phyloP scores from a whole-genome alignment of 2,329 filamentous ascomycete species.

The Aspergillus ustus region DNA sequence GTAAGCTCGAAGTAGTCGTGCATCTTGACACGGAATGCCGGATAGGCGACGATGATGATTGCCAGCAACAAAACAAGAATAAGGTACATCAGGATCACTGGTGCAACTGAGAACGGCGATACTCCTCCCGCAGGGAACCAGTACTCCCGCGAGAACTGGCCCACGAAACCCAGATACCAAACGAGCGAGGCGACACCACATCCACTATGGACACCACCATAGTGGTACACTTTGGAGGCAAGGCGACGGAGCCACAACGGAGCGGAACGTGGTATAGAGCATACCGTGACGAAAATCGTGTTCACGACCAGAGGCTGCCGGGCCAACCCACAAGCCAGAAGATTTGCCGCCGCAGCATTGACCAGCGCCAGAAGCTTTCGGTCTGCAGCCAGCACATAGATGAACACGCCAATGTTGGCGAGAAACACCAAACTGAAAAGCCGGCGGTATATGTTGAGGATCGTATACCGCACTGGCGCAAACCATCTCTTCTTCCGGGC shows the following conservation, averaged over 20 bases:
- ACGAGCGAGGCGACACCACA: constrained; percentile 54
- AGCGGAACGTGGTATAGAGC: constrained; percentile 49
- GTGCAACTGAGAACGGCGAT: constrained; percentile 38
- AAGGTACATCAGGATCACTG: constrained; percentile 61
- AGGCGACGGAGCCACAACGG: constrained; percentile 53
- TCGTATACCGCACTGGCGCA: constrained; percentile 40
- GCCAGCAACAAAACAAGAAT: constrained; percentile 61
- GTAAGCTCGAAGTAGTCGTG: constrained; percentile 73
- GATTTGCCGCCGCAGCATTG: constrained; percentile 52
- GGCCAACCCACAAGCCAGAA: constrained; percentile 53
- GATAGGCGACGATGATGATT: constrained; percentile 68
- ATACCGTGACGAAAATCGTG: constrained; percentile 52
- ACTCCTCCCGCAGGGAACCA: constrained; percentile 28
- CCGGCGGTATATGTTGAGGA: constrained; percentile 48
- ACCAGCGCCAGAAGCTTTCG: constrained; percentile 44
- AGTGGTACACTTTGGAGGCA: constrained; percentile 57
- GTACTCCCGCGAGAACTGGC: constrained; percentile 40
- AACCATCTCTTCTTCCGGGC: constrained; percentile 26
- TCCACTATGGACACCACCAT: constrained; percentile 60
- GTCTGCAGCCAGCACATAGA: constrained; percentile 41
- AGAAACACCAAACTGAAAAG: constrained; percentile 49
- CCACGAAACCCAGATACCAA: constrained; percentile 51
- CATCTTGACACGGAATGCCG: constrained; percentile 62
- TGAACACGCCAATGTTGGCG: constrained; percentile 44
- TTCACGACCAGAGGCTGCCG: constrained; percentile 61